phyloP scores from a whole-genome alignment of 1,139 yeast genomes.

The Magnusiomyces ingens region DNA sequence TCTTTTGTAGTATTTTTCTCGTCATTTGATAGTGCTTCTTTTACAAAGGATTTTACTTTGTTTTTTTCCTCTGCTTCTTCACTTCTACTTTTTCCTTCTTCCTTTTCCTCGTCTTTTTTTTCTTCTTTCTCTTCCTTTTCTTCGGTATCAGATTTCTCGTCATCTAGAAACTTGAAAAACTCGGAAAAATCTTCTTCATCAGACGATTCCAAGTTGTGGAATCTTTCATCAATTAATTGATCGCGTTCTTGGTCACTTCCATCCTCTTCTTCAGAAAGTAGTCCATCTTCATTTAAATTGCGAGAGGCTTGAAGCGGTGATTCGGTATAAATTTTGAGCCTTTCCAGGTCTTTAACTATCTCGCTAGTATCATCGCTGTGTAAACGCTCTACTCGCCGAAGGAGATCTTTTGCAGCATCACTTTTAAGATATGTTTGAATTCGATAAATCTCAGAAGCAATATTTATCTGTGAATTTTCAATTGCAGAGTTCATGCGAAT shows the following conservation, averaged over 20 bases:
- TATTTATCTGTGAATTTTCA: neutral
- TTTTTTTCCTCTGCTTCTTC: neutral
- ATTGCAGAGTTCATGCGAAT: neutral
- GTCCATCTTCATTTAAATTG: neutral
- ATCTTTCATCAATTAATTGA: neutral
- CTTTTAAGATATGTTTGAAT: neutral
- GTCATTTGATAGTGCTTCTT: no score
- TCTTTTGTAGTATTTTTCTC: no score
- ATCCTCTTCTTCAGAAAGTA: neutral
- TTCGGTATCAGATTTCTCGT: neutral
- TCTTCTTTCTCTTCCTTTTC: neutral
- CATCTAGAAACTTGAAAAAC: neutral
- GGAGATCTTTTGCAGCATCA: constrained; percentile 1
- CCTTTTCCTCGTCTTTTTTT: neutral
- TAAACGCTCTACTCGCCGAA: neutral
- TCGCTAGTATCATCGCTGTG: no score
- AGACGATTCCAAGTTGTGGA: neutral
- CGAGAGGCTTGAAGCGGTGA: neutral
- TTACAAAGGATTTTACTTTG: neutral
- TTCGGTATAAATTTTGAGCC: no score
- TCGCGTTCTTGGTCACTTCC: neutral
- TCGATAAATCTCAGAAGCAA: neutral
- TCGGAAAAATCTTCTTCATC: constrained; percentile 1
- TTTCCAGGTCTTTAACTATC: no score
- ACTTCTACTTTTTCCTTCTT: neutral